Conservation (phyloP, 768 basidiomycete genomes). For the Tulasnella calospora region DNA sequence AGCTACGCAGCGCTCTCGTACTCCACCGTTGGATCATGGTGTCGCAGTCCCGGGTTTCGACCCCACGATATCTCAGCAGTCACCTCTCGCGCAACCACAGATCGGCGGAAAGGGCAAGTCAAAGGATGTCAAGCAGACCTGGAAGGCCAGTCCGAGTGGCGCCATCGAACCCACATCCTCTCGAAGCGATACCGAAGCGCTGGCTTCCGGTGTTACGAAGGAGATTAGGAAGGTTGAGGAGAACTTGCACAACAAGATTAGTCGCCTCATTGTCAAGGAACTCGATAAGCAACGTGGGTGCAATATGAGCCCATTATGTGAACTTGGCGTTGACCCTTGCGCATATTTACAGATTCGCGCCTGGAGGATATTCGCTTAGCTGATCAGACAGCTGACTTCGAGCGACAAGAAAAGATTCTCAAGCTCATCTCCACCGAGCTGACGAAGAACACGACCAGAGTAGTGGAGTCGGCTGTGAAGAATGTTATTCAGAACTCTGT, state of each 20-base stretch:
- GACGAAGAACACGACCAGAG: conserved; percentile 80
- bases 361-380: conserved; percentile 73
- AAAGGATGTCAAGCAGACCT: conserved; percentile 30
- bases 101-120: conserved; percentile 59
- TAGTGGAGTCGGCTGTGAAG: conserved; percentile 84
- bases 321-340: conserved; percentile 2
- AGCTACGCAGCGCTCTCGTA: not conserved
- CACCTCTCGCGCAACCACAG: conserved; percentile 37
- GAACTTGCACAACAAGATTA: conserved; percentile 66
- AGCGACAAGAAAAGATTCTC: conserved; percentile 81
- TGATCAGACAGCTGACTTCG: conserved; percentile 75
- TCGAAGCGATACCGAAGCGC: conserved; percentile 21
- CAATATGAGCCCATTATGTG: conserved; percentile 21
- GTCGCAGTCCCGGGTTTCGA: not conserved
- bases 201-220: conserved; percentile 51
- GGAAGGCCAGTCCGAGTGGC: conserved; percentile 22
- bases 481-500: conserved; percentile 78
- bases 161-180: conserved; percentile 12
- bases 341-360: conserved; percentile 57
- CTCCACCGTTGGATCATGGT: not conserved
- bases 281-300: conserved; percentile 83
- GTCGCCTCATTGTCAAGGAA: conserved; percentile 75
- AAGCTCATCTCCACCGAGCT: conserved; percentile 83
- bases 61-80: not conserved
- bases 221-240: conserved; percentile 79